Conservation (phyloP, 768 basidiomycete species). For the Leccinum pellstonianum region DNA sequence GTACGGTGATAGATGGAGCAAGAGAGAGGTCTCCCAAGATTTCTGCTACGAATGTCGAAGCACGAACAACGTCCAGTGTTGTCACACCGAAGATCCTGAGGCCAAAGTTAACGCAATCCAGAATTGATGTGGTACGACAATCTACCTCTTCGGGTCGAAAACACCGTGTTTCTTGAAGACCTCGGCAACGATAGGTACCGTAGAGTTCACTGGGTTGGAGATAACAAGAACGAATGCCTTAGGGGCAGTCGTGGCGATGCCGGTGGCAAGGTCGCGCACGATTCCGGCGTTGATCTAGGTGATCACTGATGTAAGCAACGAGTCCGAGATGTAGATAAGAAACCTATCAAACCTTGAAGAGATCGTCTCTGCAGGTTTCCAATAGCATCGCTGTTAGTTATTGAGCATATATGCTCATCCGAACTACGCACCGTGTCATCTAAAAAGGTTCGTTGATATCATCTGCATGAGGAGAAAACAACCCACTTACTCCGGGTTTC, state of each 20-base stretch:
- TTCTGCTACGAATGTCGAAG: constrained; percentile 94
- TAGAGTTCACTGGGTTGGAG: constrained; percentile 99
- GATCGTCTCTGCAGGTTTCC: constrained; percentile 67
- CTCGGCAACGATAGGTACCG: constrained; percentile 95
- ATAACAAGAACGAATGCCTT: constrained; percentile 95
- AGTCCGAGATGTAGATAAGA: not conserved
- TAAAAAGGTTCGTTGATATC: constrained; percentile 19
- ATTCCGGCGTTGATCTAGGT: constrained; percentile 95
- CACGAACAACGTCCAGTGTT: constrained; percentile 94
- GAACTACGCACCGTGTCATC: constrained; percentile 49
- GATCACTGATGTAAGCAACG: constrained; percentile 1
- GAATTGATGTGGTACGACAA: constrained; percentile 8
- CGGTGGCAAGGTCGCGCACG: constrained; percentile 88
- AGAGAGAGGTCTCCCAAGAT: constrained; percentile 62
- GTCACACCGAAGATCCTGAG: constrained; percentile 94
- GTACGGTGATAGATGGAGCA: constrained; percentile 65
- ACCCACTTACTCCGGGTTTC: constrained; percentile 78
- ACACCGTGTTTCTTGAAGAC: constrained; percentile 91
- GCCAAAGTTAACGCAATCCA: constrained; percentile 1
- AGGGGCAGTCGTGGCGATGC: constrained; percentile 78
- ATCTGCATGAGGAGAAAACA: not conserved
- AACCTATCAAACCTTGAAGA: constrained; percentile 74
- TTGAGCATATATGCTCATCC: not conserved
- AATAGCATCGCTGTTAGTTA: constrained; percentile 11
- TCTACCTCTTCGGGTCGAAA: constrained; percentile 89